phyloP scores from a whole-genome alignment of 164 flowering plant genomes.

The Hamamelis virginiana region DNA sequence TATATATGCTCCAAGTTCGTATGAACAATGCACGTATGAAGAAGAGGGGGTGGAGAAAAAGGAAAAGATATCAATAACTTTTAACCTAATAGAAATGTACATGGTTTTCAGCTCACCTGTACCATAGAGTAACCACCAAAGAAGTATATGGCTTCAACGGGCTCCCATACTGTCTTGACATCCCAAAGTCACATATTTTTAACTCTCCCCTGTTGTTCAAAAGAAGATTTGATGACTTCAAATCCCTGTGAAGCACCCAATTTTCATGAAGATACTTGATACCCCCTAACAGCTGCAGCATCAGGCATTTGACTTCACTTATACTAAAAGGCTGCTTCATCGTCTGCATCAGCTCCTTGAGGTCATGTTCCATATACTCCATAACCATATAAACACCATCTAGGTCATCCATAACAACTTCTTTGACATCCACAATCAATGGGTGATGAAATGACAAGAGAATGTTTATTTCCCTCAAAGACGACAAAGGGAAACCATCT shows the following conservation, averaged over 20 bases:
- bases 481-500: constrained; percentile 69
- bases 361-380: constrained; percentile 86
- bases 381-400: constrained; percentile 67
- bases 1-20: too few relatives aligned
- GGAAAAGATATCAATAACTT: too few relatives aligned
- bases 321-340: constrained; percentile 65
- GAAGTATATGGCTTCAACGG: constrained; percentile 70
- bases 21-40: too few relatives aligned
- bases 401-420: constrained; percentile 59
- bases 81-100: not conserved
- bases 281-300: constrained; percentile 79
- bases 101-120: constrained; percentile 44
- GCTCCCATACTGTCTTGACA: constrained; percentile 81
- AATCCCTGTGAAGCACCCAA: constrained; percentile 85
- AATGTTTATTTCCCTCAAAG: constrained; percentile 79
- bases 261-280: constrained; percentile 73
- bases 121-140: constrained; percentile 82
- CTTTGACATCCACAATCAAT: constrained; percentile 64
- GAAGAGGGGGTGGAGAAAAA: too few relatives aligned
- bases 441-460: constrained; percentile 63
- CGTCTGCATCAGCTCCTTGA: constrained; percentile 56
- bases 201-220: constrained; percentile 67
- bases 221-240: constrained; percentile 79
- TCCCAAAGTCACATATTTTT: constrained; percentile 82
- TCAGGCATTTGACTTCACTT: constrained; percentile 75